These are phyloP conservation scores for Cerioporus squamosus DNA, from an alignment of 1,284 basidiomycete species.

Conservation along the genomic window DNA sequence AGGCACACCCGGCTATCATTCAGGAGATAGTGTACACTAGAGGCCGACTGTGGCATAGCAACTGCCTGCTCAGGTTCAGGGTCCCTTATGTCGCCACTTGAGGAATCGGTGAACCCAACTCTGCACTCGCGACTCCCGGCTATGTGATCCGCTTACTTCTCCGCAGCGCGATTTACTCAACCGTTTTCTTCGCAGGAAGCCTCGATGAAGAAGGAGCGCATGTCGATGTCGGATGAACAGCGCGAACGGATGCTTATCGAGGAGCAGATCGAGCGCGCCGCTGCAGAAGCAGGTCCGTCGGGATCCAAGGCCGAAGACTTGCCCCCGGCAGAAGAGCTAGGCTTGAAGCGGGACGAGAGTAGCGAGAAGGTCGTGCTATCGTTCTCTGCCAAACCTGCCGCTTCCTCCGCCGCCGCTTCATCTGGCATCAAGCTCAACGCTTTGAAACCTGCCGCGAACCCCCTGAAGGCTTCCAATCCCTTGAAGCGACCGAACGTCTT, in stretches of 20 bases:
- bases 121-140: too few species aligned
- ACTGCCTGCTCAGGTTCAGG: too few species aligned
- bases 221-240: conserved; percentile 92
- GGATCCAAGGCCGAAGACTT: conserved; percentile 28
- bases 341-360: conserved; percentile 75
- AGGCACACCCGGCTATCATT: neutral
- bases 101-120: too few species aligned
- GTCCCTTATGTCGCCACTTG: too few species aligned
- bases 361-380: conserved; percentile 76
- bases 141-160: neutral
- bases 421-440: conserved; percentile 70
- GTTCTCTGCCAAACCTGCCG: conserved; percentile 57
- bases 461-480: conserved; percentile 50
- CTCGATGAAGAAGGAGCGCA: conserved; percentile 89
- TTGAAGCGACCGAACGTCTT: conserved; percentile 79
- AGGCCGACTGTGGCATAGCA: too few species aligned
- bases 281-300: conserved; percentile 37
- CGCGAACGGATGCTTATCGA: conserved; percentile 88
- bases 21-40: too few species aligned
- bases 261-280: conserved; percentile 93
- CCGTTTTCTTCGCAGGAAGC: conserved; percentile 63
- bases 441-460: conserved; percentile 51
- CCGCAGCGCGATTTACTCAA: neutral
- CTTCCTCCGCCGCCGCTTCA: conserved; percentile 35
- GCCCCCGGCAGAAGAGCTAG: conserved; percentile 53